Evolutionary conservation across 2,329 filamentous ascomycete genomes (phyloP).

Genomic region (Diaporthe caulivora): DNA sequence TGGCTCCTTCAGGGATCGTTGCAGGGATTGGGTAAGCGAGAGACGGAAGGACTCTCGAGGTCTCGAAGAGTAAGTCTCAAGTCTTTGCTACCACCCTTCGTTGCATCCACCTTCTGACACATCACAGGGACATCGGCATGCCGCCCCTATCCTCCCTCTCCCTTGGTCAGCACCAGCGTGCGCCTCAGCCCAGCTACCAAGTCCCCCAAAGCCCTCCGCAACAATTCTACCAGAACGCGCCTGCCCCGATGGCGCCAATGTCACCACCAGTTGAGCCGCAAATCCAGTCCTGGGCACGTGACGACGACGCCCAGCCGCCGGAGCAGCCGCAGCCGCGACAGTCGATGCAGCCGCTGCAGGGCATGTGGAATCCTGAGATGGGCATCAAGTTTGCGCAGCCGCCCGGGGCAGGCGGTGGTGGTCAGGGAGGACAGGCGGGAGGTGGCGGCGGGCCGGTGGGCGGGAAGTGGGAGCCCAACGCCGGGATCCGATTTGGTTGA

Average conservation of each 20-base stretch:
- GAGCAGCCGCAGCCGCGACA: slow-evolving; percentile 67
- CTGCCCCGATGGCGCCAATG: slow-evolving; percentile 43
- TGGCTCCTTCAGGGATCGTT: slow-evolving; percentile 80
- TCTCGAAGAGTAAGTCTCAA: slow-evolving; percentile 75
- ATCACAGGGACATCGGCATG: slow-evolving; percentile 63
- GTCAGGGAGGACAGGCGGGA: slow-evolving; percentile 30
- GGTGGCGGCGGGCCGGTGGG: slow-evolving; percentile 42
- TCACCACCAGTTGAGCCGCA: slow-evolving; percentile 58
- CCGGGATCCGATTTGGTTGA: slow-evolving; percentile 68
- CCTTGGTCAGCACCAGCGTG: slow-evolving; percentile 50
- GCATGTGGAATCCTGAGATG: slow-evolving; percentile 83
- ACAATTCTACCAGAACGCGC: slow-evolving; percentile 47
- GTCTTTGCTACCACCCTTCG: slow-evolving; percentile 39
- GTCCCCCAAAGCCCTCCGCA: slow-evolving; percentile 40
- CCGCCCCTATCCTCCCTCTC: slow-evolving; percentile 61
- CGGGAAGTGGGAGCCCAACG: slow-evolving; percentile 70
- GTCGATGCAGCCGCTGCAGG: slow-evolving; percentile 57
- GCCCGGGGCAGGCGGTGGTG: slow-evolving; percentile 43
- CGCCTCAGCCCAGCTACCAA: slow-evolving; percentile 37
- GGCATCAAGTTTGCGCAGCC: slow-evolving; percentile 80
- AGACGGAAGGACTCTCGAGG: slow-evolving; percentile 83
- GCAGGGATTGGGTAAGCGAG: slow-evolving; percentile 83
- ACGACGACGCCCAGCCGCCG: slow-evolving; percentile 62
- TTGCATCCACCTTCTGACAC: slow-evolving; percentile 14
- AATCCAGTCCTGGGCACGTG: slow-evolving; percentile 68